A percentile compares a stretch with the other conserved stretches of the same genome.
These are phyloP conservation scores for Solioccasus polychromus DNA, from an alignment of 768 basidiomycete species.

Conservation along the genomic window DNA sequence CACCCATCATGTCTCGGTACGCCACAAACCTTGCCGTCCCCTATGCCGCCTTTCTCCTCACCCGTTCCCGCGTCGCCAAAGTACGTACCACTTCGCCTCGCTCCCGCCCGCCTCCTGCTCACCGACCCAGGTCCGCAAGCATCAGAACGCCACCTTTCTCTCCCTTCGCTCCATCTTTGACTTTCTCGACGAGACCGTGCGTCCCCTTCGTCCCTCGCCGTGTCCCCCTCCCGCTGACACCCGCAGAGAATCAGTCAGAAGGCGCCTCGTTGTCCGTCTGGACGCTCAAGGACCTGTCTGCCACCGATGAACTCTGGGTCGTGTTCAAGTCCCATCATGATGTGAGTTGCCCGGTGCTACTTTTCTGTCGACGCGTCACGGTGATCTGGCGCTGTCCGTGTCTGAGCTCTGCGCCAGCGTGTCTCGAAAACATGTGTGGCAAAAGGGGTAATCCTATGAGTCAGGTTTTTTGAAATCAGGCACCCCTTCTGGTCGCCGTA, in stretches of 20 bases:
- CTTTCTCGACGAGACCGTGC: constrained; percentile 18
- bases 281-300: constrained; percentile 38
- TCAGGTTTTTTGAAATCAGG: constrained; percentile 20
- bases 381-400: neutral
- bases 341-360: constrained; percentile 37
- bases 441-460: constrained; percentile 14
- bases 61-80: constrained; percentile 53
- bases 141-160: constrained; percentile 17
- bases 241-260: too few relatives aligned
- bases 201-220: neutral
- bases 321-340: constrained; percentile 61
- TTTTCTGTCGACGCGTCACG: constrained; percentile 6
- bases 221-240: neutral
- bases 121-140: constrained; percentile 24
- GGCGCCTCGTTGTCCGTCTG: constrained; percentile 50
- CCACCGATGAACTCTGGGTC: constrained; percentile 46
- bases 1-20: constrained; percentile 18
- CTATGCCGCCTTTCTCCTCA: constrained; percentile 41
- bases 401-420: neutral
- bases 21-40: constrained; percentile 23
- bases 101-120: neutral
- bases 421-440: neutral
- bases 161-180: constrained; percentile 28
- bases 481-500: constrained; percentile 12
- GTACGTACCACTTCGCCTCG: constrained; percentile 32